phyloP scores from a whole-genome alignment of 176 grass and related monocot species.

The Zea luxurians region DNA sequence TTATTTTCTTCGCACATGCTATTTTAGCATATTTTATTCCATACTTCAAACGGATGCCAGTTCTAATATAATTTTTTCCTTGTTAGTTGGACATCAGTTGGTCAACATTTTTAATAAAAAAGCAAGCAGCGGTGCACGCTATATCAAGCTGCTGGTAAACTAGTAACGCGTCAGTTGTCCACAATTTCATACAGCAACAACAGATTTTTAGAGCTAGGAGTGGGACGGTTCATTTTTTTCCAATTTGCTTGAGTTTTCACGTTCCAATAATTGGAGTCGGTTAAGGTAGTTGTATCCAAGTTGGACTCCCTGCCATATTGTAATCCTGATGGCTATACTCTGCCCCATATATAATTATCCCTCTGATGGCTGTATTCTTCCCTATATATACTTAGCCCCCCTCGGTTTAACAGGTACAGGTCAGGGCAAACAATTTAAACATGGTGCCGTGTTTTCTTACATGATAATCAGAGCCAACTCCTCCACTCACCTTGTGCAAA shows the following conservation, averaged over 20 bases:
- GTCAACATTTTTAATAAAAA: background rate
- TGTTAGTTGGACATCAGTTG: background rate
- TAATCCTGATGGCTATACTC: too few relatives aligned
- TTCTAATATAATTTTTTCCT: background rate
- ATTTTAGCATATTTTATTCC: background rate
- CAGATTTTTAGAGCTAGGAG: background rate
- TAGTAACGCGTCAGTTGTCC: background rate
- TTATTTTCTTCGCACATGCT: background rate
- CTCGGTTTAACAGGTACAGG: too few relatives aligned
- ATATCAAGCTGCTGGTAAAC: background rate
- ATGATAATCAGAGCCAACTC: too few relatives aligned
- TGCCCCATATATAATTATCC: too few relatives aligned
- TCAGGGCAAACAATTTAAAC: too few relatives aligned
- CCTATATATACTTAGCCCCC: too few relatives aligned
- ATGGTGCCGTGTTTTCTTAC: too few relatives aligned
- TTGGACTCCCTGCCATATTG: too few relatives aligned
- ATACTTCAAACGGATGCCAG: background rate
- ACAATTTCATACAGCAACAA: background rate
- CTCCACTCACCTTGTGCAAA: background rate
- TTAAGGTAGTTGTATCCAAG: too few relatives aligned
- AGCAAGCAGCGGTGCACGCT: background rate
- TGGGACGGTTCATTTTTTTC: background rate
- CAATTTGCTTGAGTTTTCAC: background rate
- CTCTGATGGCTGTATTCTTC: too few relatives aligned
- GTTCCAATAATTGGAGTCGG: background rate